A percentile compares a stretch with the other conserved stretches of the same genome.
phyloP scores from a whole-genome alignment of 257 asterid species.

The Cordia subcordata region DNA sequence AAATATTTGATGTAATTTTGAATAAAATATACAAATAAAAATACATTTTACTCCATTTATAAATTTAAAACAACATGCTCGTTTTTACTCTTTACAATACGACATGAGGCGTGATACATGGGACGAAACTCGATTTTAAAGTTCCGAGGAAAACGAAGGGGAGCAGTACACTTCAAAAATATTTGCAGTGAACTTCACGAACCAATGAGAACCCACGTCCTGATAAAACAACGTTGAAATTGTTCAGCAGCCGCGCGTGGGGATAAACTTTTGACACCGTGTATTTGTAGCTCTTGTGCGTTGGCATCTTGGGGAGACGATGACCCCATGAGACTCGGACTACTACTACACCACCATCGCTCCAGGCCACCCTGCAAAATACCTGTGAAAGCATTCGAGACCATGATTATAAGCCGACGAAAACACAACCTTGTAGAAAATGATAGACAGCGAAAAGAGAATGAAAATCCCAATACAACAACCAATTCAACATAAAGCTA shows the following conservation, averaged over 20 bases:
- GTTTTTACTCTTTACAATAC: too few species aligned
- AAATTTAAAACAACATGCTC: too few species aligned
- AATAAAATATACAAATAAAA: too few species aligned
- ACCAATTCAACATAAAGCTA: slow-evolving; percentile 12
- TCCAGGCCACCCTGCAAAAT: slow-evolving; percentile 15
- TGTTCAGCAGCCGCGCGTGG: slow-evolving; percentile 6
- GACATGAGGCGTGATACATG: too few species aligned
- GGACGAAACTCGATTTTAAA: too few species aligned
- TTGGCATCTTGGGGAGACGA: slow-evolving; percentile 1
- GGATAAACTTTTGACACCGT: background rate
- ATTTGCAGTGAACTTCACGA: background rate
- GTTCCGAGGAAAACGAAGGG: too few species aligned
- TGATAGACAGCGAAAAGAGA: slow-evolving; percentile 19
- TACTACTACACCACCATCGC: background rate
- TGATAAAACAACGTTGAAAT: background rate
- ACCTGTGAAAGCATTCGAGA: slow-evolving; percentile 14
- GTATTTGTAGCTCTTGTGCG: background rate
- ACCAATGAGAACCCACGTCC: background rate
- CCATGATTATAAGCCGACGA: slow-evolving; percentile 34
- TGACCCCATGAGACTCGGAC: background rate
- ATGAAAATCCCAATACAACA: background rate
- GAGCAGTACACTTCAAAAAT: too few species aligned
- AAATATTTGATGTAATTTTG: too few species aligned
- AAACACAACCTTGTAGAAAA: slow-evolving; percentile 20
- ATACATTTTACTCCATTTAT: too few species aligned